phyloP scores from a whole-genome alignment of 2,329 filamentous ascomycete species.

The Stagonosporopsis tanaceti region DNA sequence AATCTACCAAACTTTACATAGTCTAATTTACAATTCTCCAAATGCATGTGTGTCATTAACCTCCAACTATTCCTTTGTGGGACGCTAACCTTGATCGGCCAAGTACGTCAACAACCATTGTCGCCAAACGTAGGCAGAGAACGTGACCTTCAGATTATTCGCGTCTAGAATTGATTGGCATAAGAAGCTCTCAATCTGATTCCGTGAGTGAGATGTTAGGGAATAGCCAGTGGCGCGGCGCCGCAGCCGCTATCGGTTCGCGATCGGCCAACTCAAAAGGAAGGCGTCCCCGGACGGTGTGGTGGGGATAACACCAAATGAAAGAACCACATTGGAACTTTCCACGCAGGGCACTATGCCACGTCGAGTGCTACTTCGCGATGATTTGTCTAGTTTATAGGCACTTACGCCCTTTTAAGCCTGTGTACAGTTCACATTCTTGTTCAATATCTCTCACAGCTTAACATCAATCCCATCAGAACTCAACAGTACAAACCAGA shows the following conservation, averaged over 20 bases:
- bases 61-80: background rate
- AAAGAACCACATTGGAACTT: background rate
- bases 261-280: background rate
- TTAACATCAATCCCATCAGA: background rate
- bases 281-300: background rate
- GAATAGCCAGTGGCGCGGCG: background rate
- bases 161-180: background rate
- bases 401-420: background rate
- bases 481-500: background rate
- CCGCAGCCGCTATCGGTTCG: background rate
- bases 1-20: background rate
- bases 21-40: background rate
- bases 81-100: too few species aligned
- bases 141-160: too few species aligned
- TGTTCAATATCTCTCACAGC: background rate
- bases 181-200: too few species aligned
- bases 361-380: background rate
- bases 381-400: background rate
- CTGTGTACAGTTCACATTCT: background rate
- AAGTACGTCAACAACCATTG: too few species aligned
- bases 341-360: background rate
- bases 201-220: too few species aligned
- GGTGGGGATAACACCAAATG: background rate
- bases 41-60: background rate
- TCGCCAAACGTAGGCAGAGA: too few species aligned